Base-by-base conservation (phyloP, 2,329 filamentous ascomycete genomes). In the Elsinoe batatas region DNA sequence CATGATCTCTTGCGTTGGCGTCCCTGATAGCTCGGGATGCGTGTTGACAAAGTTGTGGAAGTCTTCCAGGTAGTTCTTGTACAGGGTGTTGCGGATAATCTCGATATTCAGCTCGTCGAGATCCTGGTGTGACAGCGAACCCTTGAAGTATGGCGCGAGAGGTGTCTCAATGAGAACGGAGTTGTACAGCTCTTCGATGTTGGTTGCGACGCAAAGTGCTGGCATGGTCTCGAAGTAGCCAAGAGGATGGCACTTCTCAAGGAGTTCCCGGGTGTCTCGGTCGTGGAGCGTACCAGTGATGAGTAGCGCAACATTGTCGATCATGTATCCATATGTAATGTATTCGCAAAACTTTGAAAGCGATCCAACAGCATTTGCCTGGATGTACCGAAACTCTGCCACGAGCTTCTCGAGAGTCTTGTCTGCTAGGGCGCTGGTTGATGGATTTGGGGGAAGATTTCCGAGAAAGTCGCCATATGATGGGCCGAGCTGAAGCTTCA, bases 181-280 rank as follows among this genome's bases (percentile, higher is more conserved):
- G 77, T 97, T 98, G 79, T 98, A 98, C 36, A 98, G 80, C 69
- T 98, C 93, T 74, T 98, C 93, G 61, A 97, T 95, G 71, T 97
- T 98, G 51, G 91, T 96, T 32, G 93, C 93, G 43, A 97, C 91
- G 68, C 91, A 97, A 54, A 98, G 85, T 3, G 96, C 93, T 0
- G 93, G 94, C 85, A 98, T 90, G 7, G 93, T 96, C 77, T 98
- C 93, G 70, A 98, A 98, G 90, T 91, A 97, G 63, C 93, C 93
- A 6, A 98, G 80, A 5, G 93, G 93, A 66, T 98, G 94, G 72
- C 94, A 98, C 71, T 93, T 80, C 68, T 97, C 93, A 54, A 98
- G 76, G 60, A 98, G 81, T 74, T 98, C 93, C 58, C 91, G 84
- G 3, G 93, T 98, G 71, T 98, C 93, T 69, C 93, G 83, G 75